A percentile compares a stretch with the other conserved stretches of the same genome.
Evolutionary conservation across 176 grass and related monocot genomes (phyloP).

Genomic region (Alloteropsis semialata): DNA sequence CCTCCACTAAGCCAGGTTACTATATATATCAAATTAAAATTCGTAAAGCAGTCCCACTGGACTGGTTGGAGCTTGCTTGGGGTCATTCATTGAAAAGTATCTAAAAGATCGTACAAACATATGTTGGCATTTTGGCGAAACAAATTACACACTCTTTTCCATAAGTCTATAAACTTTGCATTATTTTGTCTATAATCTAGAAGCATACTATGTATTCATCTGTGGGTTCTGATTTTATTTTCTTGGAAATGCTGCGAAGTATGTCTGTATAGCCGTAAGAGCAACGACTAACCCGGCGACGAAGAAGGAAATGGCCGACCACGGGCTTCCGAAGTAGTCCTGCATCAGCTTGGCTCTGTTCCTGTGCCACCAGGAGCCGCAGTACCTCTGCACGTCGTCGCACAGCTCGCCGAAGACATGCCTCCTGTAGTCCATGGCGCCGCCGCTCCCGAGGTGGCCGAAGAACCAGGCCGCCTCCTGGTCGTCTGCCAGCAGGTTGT

Average conservation of each 20-base stretch:
- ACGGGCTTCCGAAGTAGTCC: neutral
- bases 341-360: neutral
- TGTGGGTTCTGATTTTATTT: no score
- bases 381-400: neutral
- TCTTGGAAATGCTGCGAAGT: neutral
- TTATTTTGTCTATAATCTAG: no score
- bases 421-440: neutral
- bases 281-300: neutral
- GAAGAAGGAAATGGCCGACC: neutral
- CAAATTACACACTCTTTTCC: no score
- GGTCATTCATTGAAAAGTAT: no score
- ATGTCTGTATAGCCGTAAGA: neutral
- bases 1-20: no score
- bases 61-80: no score
- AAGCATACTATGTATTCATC: no score
- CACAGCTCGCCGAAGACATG: neutral
- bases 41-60: no score
- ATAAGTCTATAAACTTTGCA: no score
- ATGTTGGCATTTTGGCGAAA: no score
- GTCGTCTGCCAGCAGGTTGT: neutral
- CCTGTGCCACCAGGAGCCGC: neutral
- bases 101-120: no score
- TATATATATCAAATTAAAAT: no score
- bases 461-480: neutral
- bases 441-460: neutral